Conservation (phyloP, 2,329 filamentous ascomycete genomes). For the Gaeumannomyces sp. region DNA sequence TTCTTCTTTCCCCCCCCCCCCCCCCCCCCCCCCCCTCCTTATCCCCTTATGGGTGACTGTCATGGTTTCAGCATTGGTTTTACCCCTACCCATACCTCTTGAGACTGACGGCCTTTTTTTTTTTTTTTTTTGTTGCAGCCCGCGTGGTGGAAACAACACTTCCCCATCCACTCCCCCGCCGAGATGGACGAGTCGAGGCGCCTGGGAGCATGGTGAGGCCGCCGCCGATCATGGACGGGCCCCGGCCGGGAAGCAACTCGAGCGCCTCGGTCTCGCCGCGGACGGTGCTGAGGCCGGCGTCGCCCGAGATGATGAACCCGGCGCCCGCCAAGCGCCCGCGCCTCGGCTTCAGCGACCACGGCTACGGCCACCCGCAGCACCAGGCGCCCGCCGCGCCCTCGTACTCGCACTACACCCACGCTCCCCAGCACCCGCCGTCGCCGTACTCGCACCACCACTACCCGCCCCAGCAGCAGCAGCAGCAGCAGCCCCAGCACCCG, state of each 20-base stretch:
- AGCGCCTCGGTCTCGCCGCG: slow-evolving; percentile 44
- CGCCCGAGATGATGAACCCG: slow-evolving; percentile 19
- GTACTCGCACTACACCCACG: slow-evolving; percentile 7
- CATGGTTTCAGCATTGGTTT: slow-evolving; percentile 9
- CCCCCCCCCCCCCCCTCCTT: too few relatives aligned
- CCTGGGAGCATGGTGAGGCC: slow-evolving; percentile 15
- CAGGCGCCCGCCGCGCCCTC: slow-evolving; percentile 4
- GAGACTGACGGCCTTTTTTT: background rate
- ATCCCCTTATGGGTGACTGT: slow-evolving; percentile 4
- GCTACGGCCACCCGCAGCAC: background rate
- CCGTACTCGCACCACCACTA: slow-evolving; percentile 1
- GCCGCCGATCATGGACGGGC: slow-evolving; percentile 9
- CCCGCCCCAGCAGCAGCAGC: slow-evolving; percentile 5
- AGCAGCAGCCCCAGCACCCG: slow-evolving; percentile 7
- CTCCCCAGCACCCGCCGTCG: slow-evolving; percentile 6
- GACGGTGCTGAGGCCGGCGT: slow-evolving; percentile 28
- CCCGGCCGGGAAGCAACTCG: slow-evolving; percentile 35
- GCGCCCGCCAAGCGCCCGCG: slow-evolving; percentile 43
- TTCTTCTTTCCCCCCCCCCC: background rate
- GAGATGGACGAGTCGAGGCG: slow-evolving; percentile 40
- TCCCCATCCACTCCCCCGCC: slow-evolving; percentile 47
- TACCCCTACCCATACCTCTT: background rate
- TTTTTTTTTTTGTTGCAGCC: slow-evolving; percentile 29
- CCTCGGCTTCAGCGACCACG: slow-evolving; percentile 37
- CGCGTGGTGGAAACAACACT: slow-evolving; percentile 51